Conservation (phyloP, 1,139 yeast species). For the Suhomyces ambrosiae region DNA sequence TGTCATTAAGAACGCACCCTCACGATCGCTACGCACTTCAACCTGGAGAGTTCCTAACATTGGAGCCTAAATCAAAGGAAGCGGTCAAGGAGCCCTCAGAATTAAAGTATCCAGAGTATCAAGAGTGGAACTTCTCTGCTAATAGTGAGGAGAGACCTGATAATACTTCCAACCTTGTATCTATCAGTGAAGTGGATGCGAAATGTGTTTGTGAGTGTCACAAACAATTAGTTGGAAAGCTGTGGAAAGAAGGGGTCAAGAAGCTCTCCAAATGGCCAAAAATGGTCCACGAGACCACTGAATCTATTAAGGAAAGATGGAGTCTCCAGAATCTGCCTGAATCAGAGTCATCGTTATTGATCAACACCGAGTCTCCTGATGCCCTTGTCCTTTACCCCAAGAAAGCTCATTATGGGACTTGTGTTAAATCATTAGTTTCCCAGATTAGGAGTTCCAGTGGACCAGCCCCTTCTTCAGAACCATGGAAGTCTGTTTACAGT, state of each 20-base stretch:
- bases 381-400: neutral
- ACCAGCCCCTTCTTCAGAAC: constrained; percentile 6
- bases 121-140: neutral
- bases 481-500: constrained; percentile 47
- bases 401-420: neutral
- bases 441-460: constrained; percentile 1
- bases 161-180: neutral
- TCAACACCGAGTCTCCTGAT: neutral
- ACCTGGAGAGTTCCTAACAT: constrained; percentile 22
- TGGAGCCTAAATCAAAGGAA: constrained; percentile 7
- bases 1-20: constrained; percentile 25
- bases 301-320: neutral
- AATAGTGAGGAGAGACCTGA: too few species aligned
- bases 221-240: neutral
- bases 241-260: neutral
- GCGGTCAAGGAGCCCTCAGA: neutral
- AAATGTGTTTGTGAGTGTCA: neutral
- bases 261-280: neutral
- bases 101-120: neutral
- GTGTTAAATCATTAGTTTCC: neutral
- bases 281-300: neutral
- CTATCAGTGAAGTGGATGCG: neutral
- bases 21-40: constrained; percentile 19
- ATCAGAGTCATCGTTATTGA: neutral
- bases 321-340: neutral